These are phyloP conservation scores for Spiraea crenata DNA, from an alignment of 331 rosid genomes.

Conservation along the genomic window DNA sequence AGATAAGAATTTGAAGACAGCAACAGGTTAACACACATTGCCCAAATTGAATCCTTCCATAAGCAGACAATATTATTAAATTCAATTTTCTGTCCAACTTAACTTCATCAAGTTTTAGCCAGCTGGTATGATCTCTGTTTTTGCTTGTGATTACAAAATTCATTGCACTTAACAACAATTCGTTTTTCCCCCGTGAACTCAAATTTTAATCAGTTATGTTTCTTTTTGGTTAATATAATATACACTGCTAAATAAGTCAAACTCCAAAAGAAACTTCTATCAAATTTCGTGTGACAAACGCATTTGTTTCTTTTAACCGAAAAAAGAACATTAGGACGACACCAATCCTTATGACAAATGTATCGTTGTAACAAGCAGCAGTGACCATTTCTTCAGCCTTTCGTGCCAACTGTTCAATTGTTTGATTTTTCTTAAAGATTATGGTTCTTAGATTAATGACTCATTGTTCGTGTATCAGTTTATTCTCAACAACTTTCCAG, in stretches of 20 bases:
- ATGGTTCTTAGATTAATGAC: not conserved
- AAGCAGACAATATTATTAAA: not conserved
- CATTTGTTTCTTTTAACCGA: too few relatives aligned
- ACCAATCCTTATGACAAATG: too few relatives aligned
- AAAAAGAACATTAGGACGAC: too few relatives aligned
- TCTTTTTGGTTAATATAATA: too few relatives aligned
- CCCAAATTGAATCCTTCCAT: constrained; percentile 2
- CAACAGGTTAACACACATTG: constrained; percentile 6
- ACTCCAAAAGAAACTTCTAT: not conserved
- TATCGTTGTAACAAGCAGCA: not conserved
- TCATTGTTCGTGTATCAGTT: not conserved
- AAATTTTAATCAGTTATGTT: too few relatives aligned
- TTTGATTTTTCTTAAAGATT: not conserved
- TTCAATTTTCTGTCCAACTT: not conserved
- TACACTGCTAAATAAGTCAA: too few relatives aligned
- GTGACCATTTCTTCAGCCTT: not conserved
- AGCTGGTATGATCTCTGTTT: constrained; percentile 10
- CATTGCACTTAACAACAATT: not conserved
- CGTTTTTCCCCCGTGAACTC: not conserved
- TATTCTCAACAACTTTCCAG: constrained; percentile 10
- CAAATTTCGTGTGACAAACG: too few relatives aligned
- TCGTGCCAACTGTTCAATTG: not conserved
- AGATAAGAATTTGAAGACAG: not conserved
- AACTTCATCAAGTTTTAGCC: not conserved
- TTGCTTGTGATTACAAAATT: not conserved